Conservation (phyloP, 768 basidiomycete genomes). For the Suillus spraguei region DNA sequence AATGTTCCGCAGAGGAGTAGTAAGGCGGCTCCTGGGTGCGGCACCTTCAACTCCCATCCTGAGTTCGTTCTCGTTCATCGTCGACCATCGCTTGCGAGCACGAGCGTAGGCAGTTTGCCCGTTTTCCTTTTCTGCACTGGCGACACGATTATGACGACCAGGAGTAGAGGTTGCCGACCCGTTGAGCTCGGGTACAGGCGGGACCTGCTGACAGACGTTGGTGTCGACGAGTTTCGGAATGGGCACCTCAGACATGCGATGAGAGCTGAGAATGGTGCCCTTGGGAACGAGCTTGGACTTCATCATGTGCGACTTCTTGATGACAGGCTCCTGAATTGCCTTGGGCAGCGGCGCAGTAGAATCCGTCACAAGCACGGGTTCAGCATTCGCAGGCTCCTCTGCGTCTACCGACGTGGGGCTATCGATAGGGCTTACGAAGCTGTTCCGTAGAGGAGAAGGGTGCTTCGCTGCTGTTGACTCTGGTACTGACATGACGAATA, state of each 20-base stretch:
- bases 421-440: slow-evolving; percentile 10
- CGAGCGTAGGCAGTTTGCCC: slow-evolving; percentile 8
- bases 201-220: slow-evolving; percentile 8
- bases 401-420: not conserved
- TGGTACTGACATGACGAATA: slow-evolving; percentile 4
- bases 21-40: slow-evolving; percentile 26
- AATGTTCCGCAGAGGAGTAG: slow-evolving; percentile 33
- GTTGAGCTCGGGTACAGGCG: slow-evolving; percentile 9
- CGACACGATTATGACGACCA: slow-evolving; percentile 21
- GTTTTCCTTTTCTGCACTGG: slow-evolving; percentile 21
- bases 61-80: slow-evolving; percentile 20
- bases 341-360: not conserved
- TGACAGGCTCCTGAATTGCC: not conserved
- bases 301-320: slow-evolving; percentile 14
- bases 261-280: slow-evolving; percentile 14
- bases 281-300: slow-evolving; percentile 21
- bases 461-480: slow-evolving; percentile 7
- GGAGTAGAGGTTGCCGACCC: slow-evolving; percentile 6
- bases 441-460: slow-evolving; percentile 14
- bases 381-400: not conserved
- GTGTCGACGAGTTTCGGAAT: slow-evolving; percentile 1
- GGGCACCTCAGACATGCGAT: slow-evolving; percentile 12
- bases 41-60: slow-evolving; percentile 28
- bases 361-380: not conserved
- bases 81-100: slow-evolving; percentile 19